Evolutionary conservation across 768 basidiomycete genomes (phyloP).

Genomic region (Leucocoprinus sp.): DNA sequence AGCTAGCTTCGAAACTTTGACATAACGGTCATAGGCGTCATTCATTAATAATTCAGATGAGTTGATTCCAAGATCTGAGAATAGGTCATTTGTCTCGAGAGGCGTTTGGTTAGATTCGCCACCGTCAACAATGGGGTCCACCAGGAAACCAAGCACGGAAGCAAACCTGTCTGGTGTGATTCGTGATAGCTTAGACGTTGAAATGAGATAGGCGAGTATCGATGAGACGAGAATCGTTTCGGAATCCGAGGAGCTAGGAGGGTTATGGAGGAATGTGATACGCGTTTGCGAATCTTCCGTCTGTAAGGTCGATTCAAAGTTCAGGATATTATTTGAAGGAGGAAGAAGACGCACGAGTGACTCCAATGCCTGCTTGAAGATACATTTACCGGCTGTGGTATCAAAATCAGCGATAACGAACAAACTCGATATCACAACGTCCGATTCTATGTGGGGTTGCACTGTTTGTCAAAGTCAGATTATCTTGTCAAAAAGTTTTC

Average conservation of each 20-base stretch:
- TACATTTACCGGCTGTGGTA: conserved; percentile 41
- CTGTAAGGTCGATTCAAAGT: conserved; percentile 22
- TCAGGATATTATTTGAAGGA: conserved; percentile 7
- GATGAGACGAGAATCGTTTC: conserved; percentile 27
- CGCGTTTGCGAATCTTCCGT: conserved; percentile 40
- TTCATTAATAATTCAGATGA: conserved; percentile 25
- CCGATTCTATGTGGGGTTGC: conserved; percentile 18
- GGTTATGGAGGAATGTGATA: conserved; percentile 74
- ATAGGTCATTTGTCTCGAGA: conserved; percentile 23
- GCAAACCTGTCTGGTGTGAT: conserved; percentile 31
- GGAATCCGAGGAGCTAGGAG: conserved; percentile 22
- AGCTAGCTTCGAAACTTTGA: conserved; percentile 38
- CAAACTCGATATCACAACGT: conserved; percentile 35
- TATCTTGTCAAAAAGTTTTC: background rate
- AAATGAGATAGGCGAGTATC: conserved; percentile 42
- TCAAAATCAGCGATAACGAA: conserved; percentile 79
- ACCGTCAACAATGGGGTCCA: background rate
- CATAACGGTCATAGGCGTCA: conserved; percentile 32
- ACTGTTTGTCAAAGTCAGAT: background rate
- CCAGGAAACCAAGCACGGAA: conserved; percentile 15
- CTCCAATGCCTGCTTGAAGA: conserved; percentile 56
- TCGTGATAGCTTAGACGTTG: conserved; percentile 30
- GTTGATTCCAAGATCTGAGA: conserved; percentile 26
- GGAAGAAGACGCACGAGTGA: conserved; percentile 44
- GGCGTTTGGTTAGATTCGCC: conserved; percentile 29